Conservation (phyloP, 768 basidiomycete genomes). For the Leccinum disarticulatum region DNA sequence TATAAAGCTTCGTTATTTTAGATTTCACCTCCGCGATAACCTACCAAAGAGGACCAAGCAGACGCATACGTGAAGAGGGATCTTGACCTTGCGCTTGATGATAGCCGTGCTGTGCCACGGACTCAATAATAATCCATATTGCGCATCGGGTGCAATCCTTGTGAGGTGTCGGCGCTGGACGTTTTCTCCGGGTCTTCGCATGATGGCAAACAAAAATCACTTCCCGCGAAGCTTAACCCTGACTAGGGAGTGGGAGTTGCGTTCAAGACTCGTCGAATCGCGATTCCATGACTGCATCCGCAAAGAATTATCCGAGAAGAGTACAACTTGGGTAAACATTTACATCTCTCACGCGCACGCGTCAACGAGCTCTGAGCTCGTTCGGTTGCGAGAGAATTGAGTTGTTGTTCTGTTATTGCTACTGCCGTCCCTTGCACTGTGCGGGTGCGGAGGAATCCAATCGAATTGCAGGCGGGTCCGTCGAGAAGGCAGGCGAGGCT, state of each 20-base stretch:
- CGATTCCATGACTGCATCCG: neutral
- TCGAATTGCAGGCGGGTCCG: neutral
- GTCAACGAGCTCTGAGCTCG: neutral
- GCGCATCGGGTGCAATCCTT: constrained; percentile 27
- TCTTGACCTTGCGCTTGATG: constrained; percentile 30
- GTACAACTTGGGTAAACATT: neutral
- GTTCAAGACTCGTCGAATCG: neutral
- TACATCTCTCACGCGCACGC: neutral
- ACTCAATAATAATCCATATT: constrained; percentile 21
- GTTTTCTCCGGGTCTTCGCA: constrained; percentile 24
- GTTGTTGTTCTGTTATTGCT: neutral
- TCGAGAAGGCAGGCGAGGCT: neutral
- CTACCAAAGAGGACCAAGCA: constrained; percentile 21
- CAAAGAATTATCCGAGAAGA: neutral
- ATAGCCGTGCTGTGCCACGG: constrained; percentile 34
- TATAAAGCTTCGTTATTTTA: constrained; percentile 27
- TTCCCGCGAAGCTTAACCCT: constrained; percentile 29
- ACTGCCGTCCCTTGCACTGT: neutral
- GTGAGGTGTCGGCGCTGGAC: constrained; percentile 31
- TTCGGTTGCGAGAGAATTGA: neutral
- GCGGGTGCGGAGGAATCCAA: neutral
- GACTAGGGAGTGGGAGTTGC: constrained; percentile 4
- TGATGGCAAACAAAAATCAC: constrained; percentile 8
- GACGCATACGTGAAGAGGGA: constrained; percentile 19
- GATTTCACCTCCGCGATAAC: constrained; percentile 26